These are phyloP conservation scores for Candida pini DNA, from an alignment of 805 yeast species.

Conservation along the genomic window DNA sequence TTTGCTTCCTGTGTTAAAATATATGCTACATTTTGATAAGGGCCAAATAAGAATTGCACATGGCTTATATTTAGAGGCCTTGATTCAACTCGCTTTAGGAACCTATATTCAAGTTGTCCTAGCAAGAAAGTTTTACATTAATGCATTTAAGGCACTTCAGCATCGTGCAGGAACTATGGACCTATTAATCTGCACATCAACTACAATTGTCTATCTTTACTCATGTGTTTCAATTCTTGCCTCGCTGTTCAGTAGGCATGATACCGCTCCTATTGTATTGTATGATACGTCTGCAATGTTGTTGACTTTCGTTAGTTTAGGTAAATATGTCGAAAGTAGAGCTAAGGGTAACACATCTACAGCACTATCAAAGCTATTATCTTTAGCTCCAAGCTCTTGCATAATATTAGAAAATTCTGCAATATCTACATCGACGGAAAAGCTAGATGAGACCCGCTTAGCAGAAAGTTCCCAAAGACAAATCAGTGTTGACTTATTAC, in stretches of 20 bases:
- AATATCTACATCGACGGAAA: slow-evolving; percentile 4
- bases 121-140: slow-evolving; percentile 63
- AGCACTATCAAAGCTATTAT: slow-evolving; percentile 75
- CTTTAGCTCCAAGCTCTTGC: slow-evolving; percentile 76
- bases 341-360: slow-evolving; percentile 94
- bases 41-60: slow-evolving; percentile 24
- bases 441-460: slow-evolving; percentile 6
- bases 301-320: slow-evolving; percentile 75
- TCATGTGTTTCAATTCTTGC: slow-evolving; percentile 59
- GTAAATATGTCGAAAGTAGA: slow-evolving; percentile 84
- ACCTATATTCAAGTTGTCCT: slow-evolving; percentile 57
- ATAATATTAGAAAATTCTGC: slow-evolving; percentile 46
- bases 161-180: slow-evolving; percentile 89
- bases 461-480: slow-evolving; percentile 32
- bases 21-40: slow-evolving; percentile 11
- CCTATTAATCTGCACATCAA: slow-evolving; percentile 77
- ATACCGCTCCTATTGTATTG: slow-evolving; percentile 56
- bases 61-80: slow-evolving; percentile 62
- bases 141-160: slow-evolving; percentile 57
- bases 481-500: slow-evolving; percentile 73
- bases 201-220: slow-evolving; percentile 69
- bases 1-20: slow-evolving; percentile 36
- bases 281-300: slow-evolving; percentile 89
- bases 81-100: slow-evolving; percentile 53
- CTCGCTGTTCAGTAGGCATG: slow-evolving; percentile 38